Evolutionary conservation across 2,329 filamentous ascomycete genomes (phyloP), one percentile per base, ranked within the genome.

Genomic region (Gremmenia infestans): DNA sequence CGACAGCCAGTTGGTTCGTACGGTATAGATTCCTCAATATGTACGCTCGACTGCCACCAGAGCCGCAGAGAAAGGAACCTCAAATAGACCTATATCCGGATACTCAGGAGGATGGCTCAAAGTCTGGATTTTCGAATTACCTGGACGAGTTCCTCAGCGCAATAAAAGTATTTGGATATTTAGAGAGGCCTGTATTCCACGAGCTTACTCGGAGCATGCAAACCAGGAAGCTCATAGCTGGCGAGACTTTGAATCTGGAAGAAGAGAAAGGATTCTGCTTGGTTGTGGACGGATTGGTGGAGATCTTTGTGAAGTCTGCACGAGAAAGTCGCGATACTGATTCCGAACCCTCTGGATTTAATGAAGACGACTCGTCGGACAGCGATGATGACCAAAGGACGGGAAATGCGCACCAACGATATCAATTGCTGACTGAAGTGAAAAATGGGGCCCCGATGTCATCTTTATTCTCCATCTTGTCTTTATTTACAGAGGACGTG

Each of bases 361-460:
- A 67, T 17, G 65, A 76, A 22, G 74, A 78, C 59, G 74, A 75
- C 32, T 80, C 78, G n/a, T 77, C 80, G 9, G 82, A 82, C 4
- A 81, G 81, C 57, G 87, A 89, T n/a, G 87, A 91, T n/a, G 86
- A 87, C 28, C 76, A 79, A 43, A 74, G 77, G 42, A 73, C 78
- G 35, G 73, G 80, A 5, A 82, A 82, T 37, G 81, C 81, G 7
- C 85, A 89, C 55, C 91, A 96, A 69, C 89, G 88, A 35, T 99
- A 99, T 67, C 94, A 97, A 70, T 80, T 99, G 40, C 78, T 99
- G 53, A 99, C 94, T 0, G 95, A 99, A 72, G 93, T 99, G 52
- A 95, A 94, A 67, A 99, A 99, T 66, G 94, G 94, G 14, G 92
- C 94, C 1, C 93, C 95, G 1, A 97, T 99, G 93, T 99, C 94